These are phyloP conservation scores for Phoma herbarum DNA, from an alignment of 2,329 filamentous ascomycete genomes.

Conservation along the genomic window DNA sequence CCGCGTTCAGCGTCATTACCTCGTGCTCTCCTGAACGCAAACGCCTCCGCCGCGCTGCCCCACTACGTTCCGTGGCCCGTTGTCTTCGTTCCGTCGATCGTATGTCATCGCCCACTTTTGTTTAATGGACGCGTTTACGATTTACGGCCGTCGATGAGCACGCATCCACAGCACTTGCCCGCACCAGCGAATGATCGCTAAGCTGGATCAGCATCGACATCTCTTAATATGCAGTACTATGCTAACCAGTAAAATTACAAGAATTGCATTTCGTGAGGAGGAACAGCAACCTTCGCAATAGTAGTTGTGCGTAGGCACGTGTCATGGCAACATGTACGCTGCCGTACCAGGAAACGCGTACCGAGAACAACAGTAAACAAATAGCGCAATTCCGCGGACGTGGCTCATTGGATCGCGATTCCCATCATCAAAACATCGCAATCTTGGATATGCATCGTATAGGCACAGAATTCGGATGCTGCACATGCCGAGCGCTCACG, in stretches of 20 bases:
- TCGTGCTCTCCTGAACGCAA: constrained; percentile 2
- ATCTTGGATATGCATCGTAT: not conserved
- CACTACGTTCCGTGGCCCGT: constrained; percentile 11
- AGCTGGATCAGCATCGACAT: not conserved
- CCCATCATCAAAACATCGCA: not conserved
- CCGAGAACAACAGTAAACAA: not conserved
- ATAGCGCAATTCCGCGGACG: not conserved
- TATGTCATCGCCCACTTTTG: constrained; percentile 20
- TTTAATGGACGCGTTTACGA: constrained; percentile 1
- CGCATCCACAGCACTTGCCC: not conserved
- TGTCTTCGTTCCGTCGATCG: constrained; percentile 12
- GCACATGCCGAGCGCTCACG: not conserved
- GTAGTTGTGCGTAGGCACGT: not conserved
- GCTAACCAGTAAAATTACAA: not conserved
- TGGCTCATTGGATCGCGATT: not conserved
- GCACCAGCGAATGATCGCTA: not conserved
- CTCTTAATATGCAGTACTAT: not conserved
- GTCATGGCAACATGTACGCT: not conserved
- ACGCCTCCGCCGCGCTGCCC: constrained; percentile 15
- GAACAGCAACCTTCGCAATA: not conserved
- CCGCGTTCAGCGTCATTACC: constrained; percentile 8
- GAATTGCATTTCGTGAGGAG: not conserved
- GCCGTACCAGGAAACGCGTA: not conserved
- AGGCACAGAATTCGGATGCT: not conserved
- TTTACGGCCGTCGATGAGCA: not conserved